Base-by-base conservation (phyloP, 805 yeast species). In the Cyberlindnera bimundalis region DNA sequence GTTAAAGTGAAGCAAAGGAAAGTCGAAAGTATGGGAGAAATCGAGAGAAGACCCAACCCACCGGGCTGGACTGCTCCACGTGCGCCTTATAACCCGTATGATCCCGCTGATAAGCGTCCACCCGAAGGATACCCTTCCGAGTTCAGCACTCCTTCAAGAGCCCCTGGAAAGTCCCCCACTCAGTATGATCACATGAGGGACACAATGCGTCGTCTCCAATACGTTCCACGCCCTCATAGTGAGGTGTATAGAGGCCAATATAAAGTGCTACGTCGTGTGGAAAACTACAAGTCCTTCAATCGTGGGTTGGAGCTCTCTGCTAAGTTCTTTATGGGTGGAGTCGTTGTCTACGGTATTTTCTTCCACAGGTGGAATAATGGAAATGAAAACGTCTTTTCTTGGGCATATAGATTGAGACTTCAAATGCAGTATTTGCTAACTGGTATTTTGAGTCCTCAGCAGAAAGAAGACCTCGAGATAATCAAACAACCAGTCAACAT, bases 91-190 rank as follows among this genome's bases (percentile, higher is more conserved):
- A 86, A 86, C 53, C 95, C 95, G 6, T 87, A 79, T 55, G 96
- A 86, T 56, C 84, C 90, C 0, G 63, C 74, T 1, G 96, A 86
- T 56, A 58, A 67, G 29, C 68, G 96, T 33, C 95, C 96, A 0
- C 75, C 95, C 0, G 79, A 80, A 56, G 95, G 96, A 2, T 86
- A 87, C 49, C 96, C 96, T 1, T 80, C 89, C 19, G 96, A 86
- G 59, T 87, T 72, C 65, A 70, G 74, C 42, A 63, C 80, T 1
- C 91, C 93, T 0, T 81, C 85, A 1, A 66, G 69, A 30, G 69
- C 75, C 24, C 78, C 84, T 20, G 89, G 90, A 4, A 71, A 71
- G 50, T 79, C 74, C 51, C 79, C 86, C 6, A 70, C 81, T 1
- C 87, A 82, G 58, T 82, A 78, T 56, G 74, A 78, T 47, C 76